Percentiles rank a stretch among this genome's conserved stretches.
Evolutionary conservation across 495 filamentous ascomycete species (phyloP).

Genomic region (Thermochaetoides thermophila): DNA sequence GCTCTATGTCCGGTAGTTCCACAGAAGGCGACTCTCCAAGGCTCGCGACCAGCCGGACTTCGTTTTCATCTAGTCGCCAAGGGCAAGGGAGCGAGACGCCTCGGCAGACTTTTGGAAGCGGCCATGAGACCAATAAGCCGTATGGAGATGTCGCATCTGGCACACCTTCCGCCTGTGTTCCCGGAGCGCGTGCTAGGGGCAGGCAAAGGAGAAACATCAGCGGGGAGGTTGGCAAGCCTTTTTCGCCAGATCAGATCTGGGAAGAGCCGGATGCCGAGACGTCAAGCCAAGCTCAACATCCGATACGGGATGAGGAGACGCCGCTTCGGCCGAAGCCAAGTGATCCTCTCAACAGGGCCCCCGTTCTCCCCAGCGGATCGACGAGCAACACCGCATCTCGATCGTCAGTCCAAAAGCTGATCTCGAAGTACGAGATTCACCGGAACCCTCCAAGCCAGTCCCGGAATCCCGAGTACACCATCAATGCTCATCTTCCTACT

Average conservation of each 20-base stretch:
- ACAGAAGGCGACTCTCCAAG: conserved; percentile 25
- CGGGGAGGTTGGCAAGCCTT: conserved; percentile 40
- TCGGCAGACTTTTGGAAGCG: conserved; percentile 8
- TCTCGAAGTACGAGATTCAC: conserved; percentile 58
- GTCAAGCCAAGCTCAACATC: conserved; percentile 1
- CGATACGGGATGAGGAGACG: conserved; percentile 10
- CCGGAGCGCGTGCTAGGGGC: conserved; percentile 25
- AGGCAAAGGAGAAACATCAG: conserved; percentile 42
- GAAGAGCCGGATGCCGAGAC: conserved; percentile 53
- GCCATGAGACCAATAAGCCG: conserved; percentile 14
- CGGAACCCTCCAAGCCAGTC: conserved; percentile 65
- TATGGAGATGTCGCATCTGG: conserved; percentile 15
- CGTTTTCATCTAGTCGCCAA: conserved; percentile 15
- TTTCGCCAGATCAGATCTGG: conserved; percentile 72
- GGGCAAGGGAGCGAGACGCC: conserved; percentile 10
- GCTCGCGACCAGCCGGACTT: conserved; percentile 12
- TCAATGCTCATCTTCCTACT: conserved; percentile 34
- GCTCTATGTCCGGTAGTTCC: conserved; percentile 37
- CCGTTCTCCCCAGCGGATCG: conserved; percentile 26
- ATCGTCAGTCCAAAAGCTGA: conserved; percentile 31
- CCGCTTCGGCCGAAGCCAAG: conserved; percentile 35
- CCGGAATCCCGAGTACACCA: conserved; percentile 55
- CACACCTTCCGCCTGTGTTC: conserved; percentile 9
- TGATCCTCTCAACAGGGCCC: conserved; percentile 42
- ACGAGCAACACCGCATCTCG: conserved; percentile 7